Conservation (phyloP, 1,139 yeast species). For the Nadsonia starkeyi-henricii region DNA sequence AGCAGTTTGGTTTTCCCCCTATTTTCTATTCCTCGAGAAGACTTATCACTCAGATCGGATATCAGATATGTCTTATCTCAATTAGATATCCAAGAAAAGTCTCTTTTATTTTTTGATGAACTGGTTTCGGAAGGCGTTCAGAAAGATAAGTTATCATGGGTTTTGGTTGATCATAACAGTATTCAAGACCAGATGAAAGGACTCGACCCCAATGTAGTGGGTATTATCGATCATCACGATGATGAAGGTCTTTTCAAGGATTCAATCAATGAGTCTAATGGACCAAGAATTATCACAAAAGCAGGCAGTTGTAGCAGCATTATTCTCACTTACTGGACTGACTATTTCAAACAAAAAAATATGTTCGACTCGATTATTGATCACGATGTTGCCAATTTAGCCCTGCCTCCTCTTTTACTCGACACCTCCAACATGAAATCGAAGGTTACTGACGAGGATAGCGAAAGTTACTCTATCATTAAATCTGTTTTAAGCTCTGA, state of each 20-base stretch:
- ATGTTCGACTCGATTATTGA: slow-evolving; percentile 7
- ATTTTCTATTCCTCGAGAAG: slow-evolving; percentile 54
- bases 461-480: too few relatives aligned
- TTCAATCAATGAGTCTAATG: slow-evolving; percentile 16
- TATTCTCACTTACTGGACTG: slow-evolving; percentile 49
- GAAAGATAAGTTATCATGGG: slow-evolving; percentile 18
- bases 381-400: slow-evolving; percentile 26
- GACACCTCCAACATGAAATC: slow-evolving; percentile 56
- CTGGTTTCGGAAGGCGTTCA: slow-evolving; percentile 11
- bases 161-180: slow-evolving; percentile 71
- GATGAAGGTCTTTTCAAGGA: slow-evolving; percentile 42
- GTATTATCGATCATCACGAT: slow-evolving; percentile 77
- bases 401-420: slow-evolving; percentile 49
- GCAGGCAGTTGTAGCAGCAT: slow-evolving; percentile 73
- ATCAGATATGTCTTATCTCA: slow-evolving; percentile 38
- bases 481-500: too few relatives aligned
- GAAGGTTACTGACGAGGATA: too few relatives aligned
- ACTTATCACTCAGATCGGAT: slow-evolving; percentile 58
- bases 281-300: slow-evolving; percentile 47
- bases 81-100: slow-evolving; percentile 35
- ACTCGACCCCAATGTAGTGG: slow-evolving; percentile 30
- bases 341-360: slow-evolving; percentile 8
- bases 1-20: slow-evolving; percentile 38
- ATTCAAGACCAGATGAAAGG: slow-evolving; percentile 39
- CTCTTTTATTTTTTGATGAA: slow-evolving; percentile 58